These are phyloP conservation scores for Volvox africanus DNA, from an alignment of 139 green algal genomes.

Conservation along the genomic window DNA sequence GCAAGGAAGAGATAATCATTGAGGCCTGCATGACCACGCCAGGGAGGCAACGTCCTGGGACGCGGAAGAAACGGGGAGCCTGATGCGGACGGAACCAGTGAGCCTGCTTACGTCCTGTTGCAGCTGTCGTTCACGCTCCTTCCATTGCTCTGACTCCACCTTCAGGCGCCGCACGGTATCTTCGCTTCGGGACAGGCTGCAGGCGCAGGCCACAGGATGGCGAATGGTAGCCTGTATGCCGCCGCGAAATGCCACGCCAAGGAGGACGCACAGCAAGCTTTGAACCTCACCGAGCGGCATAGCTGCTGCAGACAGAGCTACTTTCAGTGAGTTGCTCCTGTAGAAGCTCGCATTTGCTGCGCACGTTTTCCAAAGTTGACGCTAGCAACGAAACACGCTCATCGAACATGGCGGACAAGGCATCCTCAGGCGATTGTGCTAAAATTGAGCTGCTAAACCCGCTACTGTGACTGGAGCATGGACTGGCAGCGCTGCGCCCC, in stretches of 20 bases:
- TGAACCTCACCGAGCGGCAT: constrained; percentile 28
- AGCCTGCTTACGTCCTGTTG: constrained; percentile 42
- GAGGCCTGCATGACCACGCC: no score
- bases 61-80: no score
- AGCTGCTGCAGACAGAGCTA: constrained; percentile 10
- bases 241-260: background rate
- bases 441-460: constrained; percentile 33
- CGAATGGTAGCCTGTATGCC: no score
- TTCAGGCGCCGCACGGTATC: constrained; percentile 11
- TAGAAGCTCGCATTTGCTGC: constrained; percentile 44
- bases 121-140: constrained; percentile 46
- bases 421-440: constrained; percentile 17
- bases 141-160: background rate
- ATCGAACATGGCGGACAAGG: constrained; percentile 30
- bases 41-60: no score
- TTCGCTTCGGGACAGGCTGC: constrained; percentile 42
- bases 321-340: constrained; percentile 16
- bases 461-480: constrained; percentile 31
- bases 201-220: background rate
- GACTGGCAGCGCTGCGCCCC: background rate
- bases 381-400: constrained; percentile 41
- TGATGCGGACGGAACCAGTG: no score
- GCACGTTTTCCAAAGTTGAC: constrained; percentile 42
- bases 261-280: background rate
- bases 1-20: no score